Conservation (phyloP, 2,329 filamentous ascomycete species). For the Fusarium illudens region DNA sequence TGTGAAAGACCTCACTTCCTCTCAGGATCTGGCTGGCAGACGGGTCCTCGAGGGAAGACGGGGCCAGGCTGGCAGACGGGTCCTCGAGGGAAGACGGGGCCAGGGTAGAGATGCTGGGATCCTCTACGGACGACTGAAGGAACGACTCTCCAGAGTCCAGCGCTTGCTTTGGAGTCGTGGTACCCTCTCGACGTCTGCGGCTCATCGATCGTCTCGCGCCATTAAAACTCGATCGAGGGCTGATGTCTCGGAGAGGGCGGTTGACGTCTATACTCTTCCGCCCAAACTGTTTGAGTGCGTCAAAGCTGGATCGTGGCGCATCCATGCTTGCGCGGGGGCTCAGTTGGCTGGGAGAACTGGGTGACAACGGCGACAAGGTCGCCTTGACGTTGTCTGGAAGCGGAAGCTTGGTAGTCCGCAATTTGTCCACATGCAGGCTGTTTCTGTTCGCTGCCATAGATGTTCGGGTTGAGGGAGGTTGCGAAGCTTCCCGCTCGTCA, state of each 20-base stretch:
- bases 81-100: constrained; percentile 77
- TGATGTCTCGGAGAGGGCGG: constrained; percentile 52
- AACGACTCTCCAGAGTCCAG: constrained; percentile 71
- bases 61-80: constrained; percentile 87
- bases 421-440: constrained; percentile 40
- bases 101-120: constrained; percentile 75
- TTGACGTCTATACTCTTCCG: constrained; percentile 63
- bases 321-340: constrained; percentile 67
- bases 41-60: constrained; percentile 77
- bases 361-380: constrained; percentile 62
- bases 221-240: constrained; percentile 70
- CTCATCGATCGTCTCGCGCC: constrained; percentile 62
- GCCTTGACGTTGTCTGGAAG: constrained; percentile 68
- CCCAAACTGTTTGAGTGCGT: constrained; percentile 57
- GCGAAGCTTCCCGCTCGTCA: constrained; percentile 21
- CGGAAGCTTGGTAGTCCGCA: constrained; percentile 54
- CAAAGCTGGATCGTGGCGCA: constrained; percentile 60
- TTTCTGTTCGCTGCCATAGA: constrained; percentile 44
- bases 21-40: constrained; percentile 92
- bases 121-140: constrained; percentile 74
- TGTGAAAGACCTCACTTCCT: constrained; percentile 87
- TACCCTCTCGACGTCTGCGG: constrained; percentile 46
- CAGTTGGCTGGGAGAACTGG: constrained; percentile 49
- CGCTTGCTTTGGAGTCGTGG: constrained; percentile 48
- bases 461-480: constrained; percentile 23